phyloP scores from a whole-genome alignment of 768 basidiomycete species.

The Ramaria sp. region DNA sequence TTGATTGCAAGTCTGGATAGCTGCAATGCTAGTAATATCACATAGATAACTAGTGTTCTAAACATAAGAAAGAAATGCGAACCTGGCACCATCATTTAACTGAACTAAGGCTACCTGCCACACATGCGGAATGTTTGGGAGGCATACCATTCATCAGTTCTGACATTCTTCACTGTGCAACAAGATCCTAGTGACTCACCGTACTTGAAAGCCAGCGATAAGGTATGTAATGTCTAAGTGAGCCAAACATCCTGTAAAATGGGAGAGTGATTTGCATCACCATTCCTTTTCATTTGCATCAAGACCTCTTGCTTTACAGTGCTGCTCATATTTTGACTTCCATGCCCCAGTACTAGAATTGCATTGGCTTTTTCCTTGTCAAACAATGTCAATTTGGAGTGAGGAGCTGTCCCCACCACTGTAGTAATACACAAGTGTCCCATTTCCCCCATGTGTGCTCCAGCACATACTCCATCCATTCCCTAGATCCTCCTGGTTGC shows the following conservation, averaged over 20 bases:
- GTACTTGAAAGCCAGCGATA: background rate
- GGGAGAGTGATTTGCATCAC: background rate
- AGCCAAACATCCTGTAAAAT: background rate
- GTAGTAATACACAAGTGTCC: background rate
- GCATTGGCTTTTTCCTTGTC: background rate
- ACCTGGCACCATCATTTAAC: slow-evolving; percentile 1
- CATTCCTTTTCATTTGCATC: background rate
- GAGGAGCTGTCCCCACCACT: background rate
- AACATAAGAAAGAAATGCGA: slow-evolving; percentile 11
- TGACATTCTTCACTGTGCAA: background rate
- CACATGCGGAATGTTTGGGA: slow-evolving; percentile 23
- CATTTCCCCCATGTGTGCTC: background rate
- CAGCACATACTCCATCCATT: slow-evolving; percentile 3
- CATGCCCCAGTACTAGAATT: background rate
- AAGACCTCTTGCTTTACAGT: background rate
- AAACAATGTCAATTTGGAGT: background rate
- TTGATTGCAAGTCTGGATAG: background rate
- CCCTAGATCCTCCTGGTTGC: background rate
- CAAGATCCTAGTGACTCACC: background rate
- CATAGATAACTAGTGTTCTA: background rate
- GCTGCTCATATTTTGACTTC: background rate
- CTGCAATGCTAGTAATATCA: background rate
- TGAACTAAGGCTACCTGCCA: slow-evolving; percentile 11
- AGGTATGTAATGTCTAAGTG: background rate
- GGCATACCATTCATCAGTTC: slow-evolving; percentile 9